Evolutionary conservation across 2,329 filamentous ascomycete genomes (phyloP).

Genomic region (Botrytis paeoniae): DNA sequence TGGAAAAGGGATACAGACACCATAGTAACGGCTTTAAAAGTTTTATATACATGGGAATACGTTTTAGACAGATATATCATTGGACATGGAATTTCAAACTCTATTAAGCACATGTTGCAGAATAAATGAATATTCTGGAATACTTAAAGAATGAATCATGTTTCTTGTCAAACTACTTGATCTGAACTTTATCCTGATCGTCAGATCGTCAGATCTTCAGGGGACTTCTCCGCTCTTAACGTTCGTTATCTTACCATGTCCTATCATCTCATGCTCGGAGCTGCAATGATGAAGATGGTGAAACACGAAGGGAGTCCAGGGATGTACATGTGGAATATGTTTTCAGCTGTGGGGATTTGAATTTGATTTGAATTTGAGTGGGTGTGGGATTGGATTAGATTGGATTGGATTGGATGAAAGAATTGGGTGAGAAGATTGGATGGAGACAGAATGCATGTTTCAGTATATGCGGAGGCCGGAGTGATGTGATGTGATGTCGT

Average conservation of each 20-base stretch:
- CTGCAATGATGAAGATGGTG: neutral
- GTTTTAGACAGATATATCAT: neutral
- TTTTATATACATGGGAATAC: neutral
- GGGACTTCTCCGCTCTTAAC: neutral
- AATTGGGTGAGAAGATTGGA: too few species aligned
- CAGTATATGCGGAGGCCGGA: neutral
- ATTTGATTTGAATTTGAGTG: too few species aligned
- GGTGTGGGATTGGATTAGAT: too few species aligned
- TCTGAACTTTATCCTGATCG: neutral
- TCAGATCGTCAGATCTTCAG: neutral
- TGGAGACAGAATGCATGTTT: neutral
- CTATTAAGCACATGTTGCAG: neutral
- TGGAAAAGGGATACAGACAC: neutral
- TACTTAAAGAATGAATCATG: neutral
- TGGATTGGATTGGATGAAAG: too few species aligned
- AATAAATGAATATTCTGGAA: neutral
- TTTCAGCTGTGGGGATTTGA: neutral
- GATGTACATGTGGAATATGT: neutral
- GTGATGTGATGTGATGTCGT: neutral
- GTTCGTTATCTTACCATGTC: neutral
- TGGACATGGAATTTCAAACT: neutral
- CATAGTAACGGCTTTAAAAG: neutral
- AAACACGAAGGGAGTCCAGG: neutral
- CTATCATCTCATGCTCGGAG: neutral
- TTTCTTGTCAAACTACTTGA: neutral